A percentile compares a stretch with the other conserved stretches of the same genome.
These are phyloP conservation scores for Microdochium trichocladiopsis DNA, from an alignment of 2,329 filamentous ascomycete species.

Conservation along the genomic window DNA sequence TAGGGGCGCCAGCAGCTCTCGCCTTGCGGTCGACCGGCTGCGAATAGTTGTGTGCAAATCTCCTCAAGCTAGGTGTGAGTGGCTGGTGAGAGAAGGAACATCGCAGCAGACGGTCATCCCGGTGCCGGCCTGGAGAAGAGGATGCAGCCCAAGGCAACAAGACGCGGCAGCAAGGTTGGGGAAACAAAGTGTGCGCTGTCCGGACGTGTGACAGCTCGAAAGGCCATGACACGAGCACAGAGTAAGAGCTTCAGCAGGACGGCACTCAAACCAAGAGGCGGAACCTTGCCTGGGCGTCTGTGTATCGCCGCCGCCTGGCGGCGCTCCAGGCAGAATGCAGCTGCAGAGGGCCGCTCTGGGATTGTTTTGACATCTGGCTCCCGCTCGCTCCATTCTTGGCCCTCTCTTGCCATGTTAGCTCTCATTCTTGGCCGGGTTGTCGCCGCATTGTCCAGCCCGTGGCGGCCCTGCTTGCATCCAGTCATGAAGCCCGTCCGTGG, in stretches of 20 bases:
- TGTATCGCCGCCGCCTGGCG: too few relatives aligned
- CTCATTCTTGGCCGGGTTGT: background rate
- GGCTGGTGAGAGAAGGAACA: background rate
- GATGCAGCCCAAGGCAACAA: background rate
- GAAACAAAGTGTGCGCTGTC: background rate
- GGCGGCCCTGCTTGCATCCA: too few relatives aligned
- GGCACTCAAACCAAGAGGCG: background rate
- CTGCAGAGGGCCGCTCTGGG: background rate
- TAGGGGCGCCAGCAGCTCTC: background rate
- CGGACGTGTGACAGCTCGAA: background rate
- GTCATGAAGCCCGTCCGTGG: too few relatives aligned
- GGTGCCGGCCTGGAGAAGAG: background rate
- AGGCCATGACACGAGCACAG: background rate
- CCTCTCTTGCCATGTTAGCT: background rate
- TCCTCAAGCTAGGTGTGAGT: background rate
- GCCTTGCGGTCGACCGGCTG: background rate
- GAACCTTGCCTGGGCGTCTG: background rate
- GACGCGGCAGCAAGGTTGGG: background rate
- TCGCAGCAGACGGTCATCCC: background rate
- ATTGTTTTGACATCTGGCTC: background rate
- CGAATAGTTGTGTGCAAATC: background rate
- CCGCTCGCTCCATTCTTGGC: background rate
- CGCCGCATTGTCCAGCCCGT: too few relatives aligned
- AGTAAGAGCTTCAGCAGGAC: background rate
- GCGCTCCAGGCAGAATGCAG: too few relatives aligned